These are phyloP conservation scores for Bruguiera parviflora DNA, from an alignment of 345 rosid genomes.

Conservation along the genomic window DNA sequence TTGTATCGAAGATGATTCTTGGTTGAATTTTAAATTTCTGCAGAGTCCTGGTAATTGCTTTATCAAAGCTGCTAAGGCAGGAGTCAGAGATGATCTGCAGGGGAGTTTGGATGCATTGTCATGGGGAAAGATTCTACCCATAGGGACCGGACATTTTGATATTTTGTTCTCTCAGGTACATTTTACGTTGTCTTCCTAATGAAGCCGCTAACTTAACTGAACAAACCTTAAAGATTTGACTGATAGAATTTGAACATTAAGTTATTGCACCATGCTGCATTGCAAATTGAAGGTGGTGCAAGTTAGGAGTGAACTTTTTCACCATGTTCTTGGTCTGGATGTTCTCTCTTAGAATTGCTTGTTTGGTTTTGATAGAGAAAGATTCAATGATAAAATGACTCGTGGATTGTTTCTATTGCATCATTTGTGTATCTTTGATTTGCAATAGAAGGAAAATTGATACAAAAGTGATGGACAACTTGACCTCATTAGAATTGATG, in stretches of 20 bases:
- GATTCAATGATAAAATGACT: not conserved
- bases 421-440: not conserved
- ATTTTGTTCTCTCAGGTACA: constrained; percentile 62
- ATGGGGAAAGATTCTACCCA: constrained; percentile 75
- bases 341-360: not conserved
- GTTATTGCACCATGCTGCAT: not conserved
- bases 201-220: not conserved
- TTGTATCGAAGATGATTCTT: not conserved
- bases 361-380: constrained; percentile 2
- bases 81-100: constrained; percentile 55
- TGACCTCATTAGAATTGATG: not conserved
- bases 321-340: too few relatives aligned
- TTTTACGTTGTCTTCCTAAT: constrained; percentile 14
- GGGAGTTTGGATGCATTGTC: constrained; percentile 80
- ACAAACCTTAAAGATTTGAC: too few relatives aligned
- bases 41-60: constrained; percentile 83
- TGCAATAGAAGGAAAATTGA: not conserved
- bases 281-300: not conserved
- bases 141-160: constrained; percentile 79
- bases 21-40: constrained; percentile 16
- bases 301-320: not conserved
- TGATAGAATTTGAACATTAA: not conserved
- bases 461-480: not conserved
- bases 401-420: not conserved
- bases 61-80: constrained; percentile 83